A percentile compares a stretch with the other conserved stretches of the same genome.
Evolutionary conservation across 352 stramenopile genomes (phyloP).

Genomic region (Phytophthora nicotianae): DNA sequence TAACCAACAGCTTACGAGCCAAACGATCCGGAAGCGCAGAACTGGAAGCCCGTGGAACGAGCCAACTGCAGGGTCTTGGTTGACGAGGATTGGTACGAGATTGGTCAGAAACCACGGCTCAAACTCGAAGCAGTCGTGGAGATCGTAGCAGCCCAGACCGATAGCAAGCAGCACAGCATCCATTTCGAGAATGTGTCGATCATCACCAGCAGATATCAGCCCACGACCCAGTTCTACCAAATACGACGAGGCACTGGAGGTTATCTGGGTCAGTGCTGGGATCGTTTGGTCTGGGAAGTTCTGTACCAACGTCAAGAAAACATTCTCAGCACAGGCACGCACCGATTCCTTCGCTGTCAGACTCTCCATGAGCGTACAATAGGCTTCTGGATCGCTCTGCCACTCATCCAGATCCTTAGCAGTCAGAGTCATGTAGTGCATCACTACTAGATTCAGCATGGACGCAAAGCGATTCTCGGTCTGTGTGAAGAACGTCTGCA

Average conservation of each 20-base stretch:
- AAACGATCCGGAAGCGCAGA: slow-evolving; percentile 78
- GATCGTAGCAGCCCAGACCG: slow-evolving; percentile 83
- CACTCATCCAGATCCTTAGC: slow-evolving; percentile 70
- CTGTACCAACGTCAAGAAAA: slow-evolving; percentile 86
- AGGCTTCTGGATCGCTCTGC: slow-evolving; percentile 70
- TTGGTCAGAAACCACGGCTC: slow-evolving; percentile 83
- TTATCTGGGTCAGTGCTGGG: slow-evolving; percentile 75
- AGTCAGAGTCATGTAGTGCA: slow-evolving; percentile 76
- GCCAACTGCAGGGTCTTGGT: slow-evolving; percentile 32
- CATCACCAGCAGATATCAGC: slow-evolving; percentile 21
- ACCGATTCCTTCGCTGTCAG: slow-evolving; percentile 82
- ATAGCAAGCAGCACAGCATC: slow-evolving; percentile 85
- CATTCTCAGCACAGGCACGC: slow-evolving; percentile 79
- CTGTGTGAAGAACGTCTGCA: slow-evolving; percentile 62
- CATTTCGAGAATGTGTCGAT: slow-evolving; percentile 56
- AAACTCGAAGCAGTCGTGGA: slow-evolving; percentile 89
- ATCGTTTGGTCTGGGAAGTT: slow-evolving; percentile 71
- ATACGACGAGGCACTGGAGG: slow-evolving; percentile 51
- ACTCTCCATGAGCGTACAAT: slow-evolving; percentile 68
- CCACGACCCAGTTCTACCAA: slow-evolving; percentile 43
- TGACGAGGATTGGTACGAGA: slow-evolving; percentile 73
- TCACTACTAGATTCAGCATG: slow-evolving; percentile 73
- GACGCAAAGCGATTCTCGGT: slow-evolving; percentile 49
- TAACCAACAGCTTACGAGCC: slow-evolving; percentile 88
- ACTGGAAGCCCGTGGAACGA: slow-evolving; percentile 62